Conservation (phyloP, 768 basidiomycete genomes). For the Nidularia pulvinata region DNA sequence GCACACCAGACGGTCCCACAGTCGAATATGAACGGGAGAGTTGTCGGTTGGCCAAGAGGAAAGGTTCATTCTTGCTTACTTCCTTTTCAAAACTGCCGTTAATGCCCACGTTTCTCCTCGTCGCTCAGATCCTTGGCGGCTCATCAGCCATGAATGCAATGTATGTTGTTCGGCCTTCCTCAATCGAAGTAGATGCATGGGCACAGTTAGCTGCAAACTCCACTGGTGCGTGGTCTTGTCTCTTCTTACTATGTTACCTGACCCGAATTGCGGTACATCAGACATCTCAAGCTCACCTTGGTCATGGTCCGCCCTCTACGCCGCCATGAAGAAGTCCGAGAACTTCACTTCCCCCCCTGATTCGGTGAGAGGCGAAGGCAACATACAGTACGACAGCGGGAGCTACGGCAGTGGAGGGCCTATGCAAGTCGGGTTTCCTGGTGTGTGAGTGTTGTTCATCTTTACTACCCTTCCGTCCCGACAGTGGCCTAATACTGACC, state of each 20-base stretch:
- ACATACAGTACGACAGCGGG: conserved; percentile 39
- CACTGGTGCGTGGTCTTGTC: too few relatives aligned
- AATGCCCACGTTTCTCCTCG: neutral
- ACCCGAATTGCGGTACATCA: too few relatives aligned
- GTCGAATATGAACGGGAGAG: conserved; percentile 33
- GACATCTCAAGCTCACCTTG: too few relatives aligned
- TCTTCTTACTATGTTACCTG: too few relatives aligned
- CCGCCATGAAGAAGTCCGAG: conserved; percentile 30
- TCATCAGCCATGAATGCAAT: conserved; percentile 64
- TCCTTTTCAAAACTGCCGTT: neutral
- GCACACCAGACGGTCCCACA: conserved; percentile 42
- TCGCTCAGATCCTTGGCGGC: conserved; percentile 48
- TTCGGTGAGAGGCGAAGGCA: conserved; percentile 31
- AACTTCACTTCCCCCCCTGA: conserved; percentile 49
- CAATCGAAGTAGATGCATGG: conserved; percentile 39
- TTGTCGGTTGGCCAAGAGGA: conserved; percentile 53
- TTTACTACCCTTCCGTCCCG: neutral
- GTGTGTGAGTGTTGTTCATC: conserved; percentile 31
- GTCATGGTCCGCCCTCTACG: too few relatives aligned
- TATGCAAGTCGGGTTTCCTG: conserved; percentile 37
- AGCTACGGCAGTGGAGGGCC: conserved; percentile 54
- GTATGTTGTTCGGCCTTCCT: conserved; percentile 52
- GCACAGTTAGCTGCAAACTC: neutral
- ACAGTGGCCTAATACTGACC: neutral
- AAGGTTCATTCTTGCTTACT: conserved; percentile 27